Evolutionary conservation across 495 filamentous ascomycete genomes (phyloP).

Genomic region (Daldinia childiae): DNA sequence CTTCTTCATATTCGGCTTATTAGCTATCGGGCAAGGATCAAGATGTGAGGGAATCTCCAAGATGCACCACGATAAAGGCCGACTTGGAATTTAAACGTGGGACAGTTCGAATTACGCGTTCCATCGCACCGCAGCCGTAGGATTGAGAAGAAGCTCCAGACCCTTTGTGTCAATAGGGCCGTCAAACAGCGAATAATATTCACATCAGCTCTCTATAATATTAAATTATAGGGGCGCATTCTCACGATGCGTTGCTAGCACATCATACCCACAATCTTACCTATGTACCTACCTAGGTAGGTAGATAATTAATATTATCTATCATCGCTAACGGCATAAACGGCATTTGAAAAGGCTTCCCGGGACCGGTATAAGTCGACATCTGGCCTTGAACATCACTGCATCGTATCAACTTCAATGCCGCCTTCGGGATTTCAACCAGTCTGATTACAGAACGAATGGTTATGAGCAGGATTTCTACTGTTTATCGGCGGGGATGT

Average conservation of each 20-base stretch:
- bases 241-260: background rate
- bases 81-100: background rate
- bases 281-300: too few relatives aligned
- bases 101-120: background rate
- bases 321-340: background rate
- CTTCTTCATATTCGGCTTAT: background rate
- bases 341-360: background rate
- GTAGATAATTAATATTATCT: background rate
- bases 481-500: background rate
- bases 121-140: background rate
- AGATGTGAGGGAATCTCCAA: background rate
- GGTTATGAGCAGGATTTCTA: background rate
- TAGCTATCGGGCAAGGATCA: background rate
- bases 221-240: background rate
- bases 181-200: background rate
- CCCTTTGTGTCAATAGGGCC: background rate
- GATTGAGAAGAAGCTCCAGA: background rate
- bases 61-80: background rate
- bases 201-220: background rate
- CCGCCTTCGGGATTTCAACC: background rate
- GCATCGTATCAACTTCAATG: background rate
- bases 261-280: background rate
- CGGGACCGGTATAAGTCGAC: background rate
- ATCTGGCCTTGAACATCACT: background rate
- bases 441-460: background rate